Conservation (phyloP, 164 flowering plant genomes). For the Houttuynia cordata region DNA sequence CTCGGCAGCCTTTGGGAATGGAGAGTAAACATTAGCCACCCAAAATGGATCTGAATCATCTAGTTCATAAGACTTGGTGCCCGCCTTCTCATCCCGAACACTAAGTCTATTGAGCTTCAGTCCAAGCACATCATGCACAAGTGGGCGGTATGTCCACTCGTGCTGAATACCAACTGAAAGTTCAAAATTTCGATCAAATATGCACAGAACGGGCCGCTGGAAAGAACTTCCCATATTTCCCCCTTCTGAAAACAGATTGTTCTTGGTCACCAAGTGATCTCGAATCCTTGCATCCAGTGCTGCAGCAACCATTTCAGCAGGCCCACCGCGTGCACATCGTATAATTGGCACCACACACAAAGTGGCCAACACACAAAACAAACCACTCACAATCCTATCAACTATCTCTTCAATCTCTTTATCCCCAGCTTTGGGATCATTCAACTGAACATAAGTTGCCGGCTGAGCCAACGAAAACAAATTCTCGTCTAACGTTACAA, state of each 20-base stretch:
- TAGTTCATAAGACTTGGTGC: constrained; percentile 57
- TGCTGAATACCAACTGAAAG: constrained; percentile 80
- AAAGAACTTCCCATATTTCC: constrained; percentile 58
- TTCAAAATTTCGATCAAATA: constrained; percentile 88
- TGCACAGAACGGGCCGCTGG: constrained; percentile 83
- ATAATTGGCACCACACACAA: constrained; percentile 89
- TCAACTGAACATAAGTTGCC: constrained; percentile 58
- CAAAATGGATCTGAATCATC: constrained; percentile 81
- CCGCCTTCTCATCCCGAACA: constrained; percentile 87
- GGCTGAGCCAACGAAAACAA: constrained; percentile 71
- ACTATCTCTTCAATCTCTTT: constrained; percentile 79
- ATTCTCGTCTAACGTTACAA: constrained; percentile 72
- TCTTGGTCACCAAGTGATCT: constrained; percentile 80
- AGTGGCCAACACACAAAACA: constrained; percentile 81
- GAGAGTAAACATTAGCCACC: constrained; percentile 65
- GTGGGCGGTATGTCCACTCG: constrained; percentile 85
- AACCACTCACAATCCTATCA: constrained; percentile 61
- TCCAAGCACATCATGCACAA: constrained; percentile 93
- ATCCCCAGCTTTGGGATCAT: constrained; percentile 91
- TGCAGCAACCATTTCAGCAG: constrained; percentile 94
- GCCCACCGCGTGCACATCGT: constrained; percentile 82
- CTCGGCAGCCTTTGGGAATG: constrained; percentile 90
- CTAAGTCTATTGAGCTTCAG: constrained; percentile 72
- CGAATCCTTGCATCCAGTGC: constrained; percentile 66
- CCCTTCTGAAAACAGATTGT: constrained; percentile 76